Conservation (phyloP, 768 basidiomycete genomes). For the Trichaptum fuscoviolaceum region DNA sequence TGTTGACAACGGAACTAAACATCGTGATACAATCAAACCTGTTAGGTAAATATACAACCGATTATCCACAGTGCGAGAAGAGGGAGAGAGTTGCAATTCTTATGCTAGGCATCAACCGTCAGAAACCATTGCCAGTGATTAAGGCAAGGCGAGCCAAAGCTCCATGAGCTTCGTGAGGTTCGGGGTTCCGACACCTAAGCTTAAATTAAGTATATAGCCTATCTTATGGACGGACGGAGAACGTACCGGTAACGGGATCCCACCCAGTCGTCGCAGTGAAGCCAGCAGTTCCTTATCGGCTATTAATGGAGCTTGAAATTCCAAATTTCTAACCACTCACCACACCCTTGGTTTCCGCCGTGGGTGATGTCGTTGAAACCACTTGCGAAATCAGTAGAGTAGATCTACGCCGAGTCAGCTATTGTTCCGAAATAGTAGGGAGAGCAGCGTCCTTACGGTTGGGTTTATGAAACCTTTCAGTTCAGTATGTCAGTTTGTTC, state of each 20-base stretch:
- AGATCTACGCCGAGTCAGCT: conserved; percentile 24
- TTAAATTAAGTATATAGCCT: neutral
- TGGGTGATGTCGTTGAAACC: conserved; percentile 38
- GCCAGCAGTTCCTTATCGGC: conserved; percentile 17
- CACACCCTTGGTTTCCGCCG: conserved; percentile 37
- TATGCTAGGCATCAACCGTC: neutral
- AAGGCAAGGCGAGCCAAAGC: conserved; percentile 23
- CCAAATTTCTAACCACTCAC: conserved; percentile 15
- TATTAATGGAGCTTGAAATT: conserved; percentile 16
- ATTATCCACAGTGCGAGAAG: neutral
- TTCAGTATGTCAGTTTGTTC: neutral
- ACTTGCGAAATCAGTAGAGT: conserved; percentile 26
- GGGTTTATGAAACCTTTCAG: conserved; percentile 26
- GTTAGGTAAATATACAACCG: too few relatives aligned
- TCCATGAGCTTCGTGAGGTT: conserved; percentile 20
- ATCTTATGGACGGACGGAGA: too few relatives aligned
- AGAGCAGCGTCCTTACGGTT: conserved; percentile 14
- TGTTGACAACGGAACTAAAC: neutral
- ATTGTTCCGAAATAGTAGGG: neutral
- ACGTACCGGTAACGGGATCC: conserved; percentile 37
- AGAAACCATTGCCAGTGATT: neutral
- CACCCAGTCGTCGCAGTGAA: conserved; percentile 35
- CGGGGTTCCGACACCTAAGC: conserved; percentile 22
- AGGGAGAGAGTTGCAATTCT: neutral
- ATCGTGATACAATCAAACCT: neutral